Base-by-base conservation (phyloP, 306 rosid species). In the Castanea crenata region DNA sequence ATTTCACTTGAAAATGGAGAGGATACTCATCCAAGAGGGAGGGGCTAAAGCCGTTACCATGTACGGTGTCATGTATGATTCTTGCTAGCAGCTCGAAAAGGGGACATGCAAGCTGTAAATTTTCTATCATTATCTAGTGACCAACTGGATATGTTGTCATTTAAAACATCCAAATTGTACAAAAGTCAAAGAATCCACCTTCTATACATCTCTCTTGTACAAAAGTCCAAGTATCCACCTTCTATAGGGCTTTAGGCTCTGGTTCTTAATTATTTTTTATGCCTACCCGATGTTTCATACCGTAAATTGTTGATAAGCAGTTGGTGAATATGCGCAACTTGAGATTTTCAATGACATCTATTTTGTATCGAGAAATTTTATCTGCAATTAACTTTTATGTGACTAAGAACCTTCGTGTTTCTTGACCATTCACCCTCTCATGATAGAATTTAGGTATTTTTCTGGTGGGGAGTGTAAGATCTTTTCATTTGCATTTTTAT, bases 21-120 rank as follows among this genome's bases (percentile, higher is more conserved):
- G 46, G 12, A 41, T 41, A 11, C 11, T 41, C 46, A 8, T 41
- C 46, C 46, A 11, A 41, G 1, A 41, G 12, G 82, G 51, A 56
- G 76, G 75, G 55, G 73, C 80, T 20, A 29, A 34, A n/a, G 5
- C 51, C 1, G 20, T 7, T 19, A 32, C 69, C 56, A 58, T 35
- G 68, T 69, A 81, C 16, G 61, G 77, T 15, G 69, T 62, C 44
- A 31, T 51, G 77, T 70, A 23, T 74, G 65, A 75, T 62, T 76
- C 71, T 61, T 73, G 76, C 78, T 4, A 14, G 73, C 76, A 46
- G 74, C 74, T 21, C 52, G 72, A 59, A 38, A 55, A 41, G 52
- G 52, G 52, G 15, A 71, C 71, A n/a, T 63, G 46, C 76, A 54
- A 59, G 38, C 55, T 18, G 81, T 27, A 56, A 56, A 55, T 77